These are phyloP conservation scores for Maudiozyma saulgeensis DNA, from an alignment of 805 yeast species.

Conservation along the genomic window DNA sequence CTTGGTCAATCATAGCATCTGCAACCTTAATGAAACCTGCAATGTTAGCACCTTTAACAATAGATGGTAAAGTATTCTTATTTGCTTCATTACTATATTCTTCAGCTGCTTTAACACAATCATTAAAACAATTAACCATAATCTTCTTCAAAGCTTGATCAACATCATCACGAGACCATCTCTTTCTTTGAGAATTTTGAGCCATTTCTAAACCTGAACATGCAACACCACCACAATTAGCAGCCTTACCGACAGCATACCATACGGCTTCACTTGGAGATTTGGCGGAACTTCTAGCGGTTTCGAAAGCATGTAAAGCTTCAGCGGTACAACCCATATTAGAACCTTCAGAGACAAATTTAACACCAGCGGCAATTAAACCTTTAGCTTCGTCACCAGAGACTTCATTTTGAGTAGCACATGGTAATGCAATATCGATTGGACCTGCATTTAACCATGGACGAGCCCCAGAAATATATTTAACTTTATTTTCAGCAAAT, in stretches of 20 bases:
- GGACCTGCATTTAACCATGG: conserved; percentile 92
- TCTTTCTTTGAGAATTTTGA: conserved; percentile 90
- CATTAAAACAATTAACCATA: conserved; percentile 87
- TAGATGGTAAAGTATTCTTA: conserved; percentile 66
- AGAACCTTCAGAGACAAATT: conserved; percentile 96
- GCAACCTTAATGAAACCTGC: conserved; percentile 99
- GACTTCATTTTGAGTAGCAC: conserved; percentile 97
- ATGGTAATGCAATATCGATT: conserved; percentile 93
- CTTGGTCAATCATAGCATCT: conserved; percentile 96
- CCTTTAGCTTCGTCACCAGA: conserved; percentile 95
- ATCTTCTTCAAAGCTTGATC: conserved; percentile 83
- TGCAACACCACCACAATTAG: conserved; percentile 99
- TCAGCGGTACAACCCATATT: conserved; percentile 99
- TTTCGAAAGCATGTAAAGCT: conserved; percentile 92
- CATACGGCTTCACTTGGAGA: conserved; percentile 52
- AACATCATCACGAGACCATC: conserved; percentile 89
- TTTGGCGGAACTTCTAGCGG: conserved; percentile 45
- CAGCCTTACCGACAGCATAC: conserved; percentile 99
- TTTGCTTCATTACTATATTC: conserved; percentile 60
- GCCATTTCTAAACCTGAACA: conserved; percentile 99
- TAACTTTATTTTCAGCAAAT: conserved; percentile 50
- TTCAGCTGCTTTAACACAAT: conserved; percentile 81
- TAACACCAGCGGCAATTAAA: conserved; percentile 83
- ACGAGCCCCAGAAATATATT: conserved; percentile 86
- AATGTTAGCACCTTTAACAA: conserved; percentile 97